Evolutionary conservation across 306 rosid species (phyloP), one percentile per base, ranked within the genome.

Genomic region (Vigna nakashimae): DNA sequence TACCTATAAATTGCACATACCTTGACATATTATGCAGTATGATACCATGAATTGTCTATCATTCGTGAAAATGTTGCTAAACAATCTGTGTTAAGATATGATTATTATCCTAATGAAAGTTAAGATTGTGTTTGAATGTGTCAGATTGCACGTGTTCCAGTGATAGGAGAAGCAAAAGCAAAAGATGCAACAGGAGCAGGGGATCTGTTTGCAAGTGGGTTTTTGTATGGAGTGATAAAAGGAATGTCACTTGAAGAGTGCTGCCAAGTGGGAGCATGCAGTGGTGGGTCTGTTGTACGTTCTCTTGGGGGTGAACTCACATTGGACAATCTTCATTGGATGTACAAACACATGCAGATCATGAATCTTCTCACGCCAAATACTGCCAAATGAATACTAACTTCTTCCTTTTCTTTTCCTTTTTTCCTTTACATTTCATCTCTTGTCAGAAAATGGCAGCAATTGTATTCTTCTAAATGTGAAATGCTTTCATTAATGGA

Each of bases 101-200:
- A 20, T 26, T 26, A 26, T 2, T 26, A 26, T 26, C 2, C 3
- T 26, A 26, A 26, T 2, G 4, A 26, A 2, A 2, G 3, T 26
- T 26, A 26, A 0, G 28, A 5, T 30, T 30, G 32, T 24, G 46
- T 62, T 64, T 55, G 26, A 79, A 20, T 13, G 30, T 80, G 72
- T 58, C 88, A 94, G 96, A 79, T 82, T 73, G 97, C 88, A 60
- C 66, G 84, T 70, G 91, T 91, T 30, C 90, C 91, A 1, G 97
- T 96, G 30, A 85, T 86, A 49, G 91, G 97, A 69, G 89, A 83
- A 83, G 36, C 91, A 10, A 90, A 81, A 57, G 94, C 93, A 16
- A 74, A 30, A 3, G 97, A 92, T 79, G 96, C 97, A 55, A 92
- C 97, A 1, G 96, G 97, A 58, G 97, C 97, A 34, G 97, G 98